Evolutionary conservation across 2,329 filamentous ascomycete genomes (phyloP).

Genomic region (Aureobasidium musti): DNA sequence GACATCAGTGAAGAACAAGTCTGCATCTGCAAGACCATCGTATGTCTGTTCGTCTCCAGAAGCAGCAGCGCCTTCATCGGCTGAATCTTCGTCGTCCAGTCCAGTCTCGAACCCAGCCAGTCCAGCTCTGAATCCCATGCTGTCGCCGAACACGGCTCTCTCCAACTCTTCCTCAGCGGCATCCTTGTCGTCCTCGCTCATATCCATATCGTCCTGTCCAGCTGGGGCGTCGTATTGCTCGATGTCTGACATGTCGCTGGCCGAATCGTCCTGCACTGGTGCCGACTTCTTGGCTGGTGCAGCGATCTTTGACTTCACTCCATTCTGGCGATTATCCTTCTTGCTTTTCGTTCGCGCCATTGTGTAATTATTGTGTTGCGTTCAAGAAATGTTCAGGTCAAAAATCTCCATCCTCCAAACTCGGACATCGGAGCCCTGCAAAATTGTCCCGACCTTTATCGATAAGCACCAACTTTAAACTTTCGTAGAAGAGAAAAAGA

Average conservation of each 20-base stretch:
- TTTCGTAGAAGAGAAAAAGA: not conserved
- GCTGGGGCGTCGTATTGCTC: conserved; percentile 23
- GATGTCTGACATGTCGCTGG: conserved; percentile 27
- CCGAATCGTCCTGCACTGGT: conserved; percentile 15
- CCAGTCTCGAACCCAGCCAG: conserved; percentile 61
- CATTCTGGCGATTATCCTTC: conserved; percentile 6
- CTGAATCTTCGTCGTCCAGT: conserved; percentile 49
- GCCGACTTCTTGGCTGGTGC: conserved; percentile 17
- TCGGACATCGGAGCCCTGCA: conserved; percentile 21
- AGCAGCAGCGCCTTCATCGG: conserved; percentile 36
- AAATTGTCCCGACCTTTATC: conserved; percentile 29
- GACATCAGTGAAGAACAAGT: conserved; percentile 81
- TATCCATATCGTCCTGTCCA: conserved; percentile 27
- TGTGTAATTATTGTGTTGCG: not conserved
- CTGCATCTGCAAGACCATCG: conserved; percentile 69
- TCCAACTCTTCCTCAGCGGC: conserved; percentile 75
- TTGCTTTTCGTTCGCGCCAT: conserved; percentile 28
- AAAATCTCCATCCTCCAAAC: conserved; percentile 21
- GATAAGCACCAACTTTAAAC: conserved; percentile 9
- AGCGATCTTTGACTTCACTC: conserved; percentile 7
- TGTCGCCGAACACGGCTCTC: conserved; percentile 83
- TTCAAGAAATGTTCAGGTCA: conserved; percentile 5
- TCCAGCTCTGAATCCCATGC: conserved; percentile 74
- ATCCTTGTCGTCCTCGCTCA: conserved; percentile 64
- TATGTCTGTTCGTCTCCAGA: conserved; percentile 40